Base-by-base conservation (phyloP, 257 asterid species). In the Datura wrightii region DNA sequence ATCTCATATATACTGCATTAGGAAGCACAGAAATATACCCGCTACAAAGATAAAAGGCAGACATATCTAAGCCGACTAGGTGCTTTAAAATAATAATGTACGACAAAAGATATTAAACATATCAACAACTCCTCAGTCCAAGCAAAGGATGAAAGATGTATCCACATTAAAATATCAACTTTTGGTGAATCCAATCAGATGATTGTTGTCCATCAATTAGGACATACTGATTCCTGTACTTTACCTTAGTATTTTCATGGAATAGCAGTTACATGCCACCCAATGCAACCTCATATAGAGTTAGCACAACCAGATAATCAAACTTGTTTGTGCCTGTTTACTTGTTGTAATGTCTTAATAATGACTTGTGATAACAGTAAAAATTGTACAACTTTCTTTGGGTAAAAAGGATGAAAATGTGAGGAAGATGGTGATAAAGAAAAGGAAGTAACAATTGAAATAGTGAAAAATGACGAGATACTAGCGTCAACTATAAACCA, bases 381-480 rank as follows among this genome's bases (percentile, higher is more conserved):
- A 37, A 16, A 19, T 39, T 8, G 19, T 3, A 69, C 10, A 69
- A 7, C 41, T 37, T 72, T 52, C 80, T 10, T 24, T 24, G 41
- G 41, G 41, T 14, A 10, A 53, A 44, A 48, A 46, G 6, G 41
- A 24, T 46, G 79, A 74, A n/a, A 74, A 74, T 44, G 58, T 44
- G 58, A 13, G 14, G 44, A 24, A 13, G 24, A 76, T 48, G 60
- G 81, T 76, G 81, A 48, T 24, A 48, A 48, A 48, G 39, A 74
- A 74, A 74, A 11, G 42, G 19, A 74, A 76, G 19, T 19, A 48
- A 31, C 44, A 13, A 48, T 46, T 24, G 9, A 74, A 11, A 24
- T 3, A 74, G 80, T 74, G 24, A 74, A 74, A 74, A 44, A 72
- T 44, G 39, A 46, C 48, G 59, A 74, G 60, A 74, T 24, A 13